A percentile compares a stretch with the other conserved stretches of the same genome.
Conservation (phyloP, 768 basidiomycete species). For the Termitomyces sp. region DNA sequence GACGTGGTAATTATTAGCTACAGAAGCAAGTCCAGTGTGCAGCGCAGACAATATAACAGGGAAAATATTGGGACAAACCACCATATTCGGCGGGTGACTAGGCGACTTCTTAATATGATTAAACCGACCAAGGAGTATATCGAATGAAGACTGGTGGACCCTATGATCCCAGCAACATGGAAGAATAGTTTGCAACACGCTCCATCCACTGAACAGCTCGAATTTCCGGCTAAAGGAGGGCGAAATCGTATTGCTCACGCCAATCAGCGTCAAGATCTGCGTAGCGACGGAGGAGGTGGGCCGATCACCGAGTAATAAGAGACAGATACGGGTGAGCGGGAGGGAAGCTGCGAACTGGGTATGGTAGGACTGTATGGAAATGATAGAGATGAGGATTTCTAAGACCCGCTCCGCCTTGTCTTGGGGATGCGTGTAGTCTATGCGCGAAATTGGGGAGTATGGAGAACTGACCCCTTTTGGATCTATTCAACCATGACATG, state of each 20-base stretch:
- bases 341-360: conserved; percentile 67
- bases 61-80: conserved; percentile 65
- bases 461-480: conserved; percentile 36
- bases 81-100: conserved; percentile 20
- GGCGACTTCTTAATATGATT: conserved; percentile 17
- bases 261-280: conserved; percentile 55
- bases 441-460: conserved; percentile 47
- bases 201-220: conserved; percentile 84
- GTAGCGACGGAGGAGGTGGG: conserved; percentile 55
- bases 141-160: conserved; percentile 65
- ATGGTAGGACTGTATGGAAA: conserved; percentile 52
- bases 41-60: conserved; percentile 68
- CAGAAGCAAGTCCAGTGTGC: conserved; percentile 42
- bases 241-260: conserved; percentile 46
- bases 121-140: conserved; percentile 57
- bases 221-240: conserved; percentile 74
- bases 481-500: conserved; percentile 8
- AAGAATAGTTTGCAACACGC: conserved; percentile 59
- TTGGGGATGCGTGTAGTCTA: conserved; percentile 41
- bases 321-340: conserved; percentile 71
- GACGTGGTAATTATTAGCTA: conserved; percentile 30
- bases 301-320: conserved; percentile 76
- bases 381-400: conserved; percentile 53
- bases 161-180: conserved; percentile 62
- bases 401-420: conserved; percentile 69